Evolutionary conservation across 257 asterid genomes (phyloP).

Genomic region (Rauvolfia tetraphylla): DNA sequence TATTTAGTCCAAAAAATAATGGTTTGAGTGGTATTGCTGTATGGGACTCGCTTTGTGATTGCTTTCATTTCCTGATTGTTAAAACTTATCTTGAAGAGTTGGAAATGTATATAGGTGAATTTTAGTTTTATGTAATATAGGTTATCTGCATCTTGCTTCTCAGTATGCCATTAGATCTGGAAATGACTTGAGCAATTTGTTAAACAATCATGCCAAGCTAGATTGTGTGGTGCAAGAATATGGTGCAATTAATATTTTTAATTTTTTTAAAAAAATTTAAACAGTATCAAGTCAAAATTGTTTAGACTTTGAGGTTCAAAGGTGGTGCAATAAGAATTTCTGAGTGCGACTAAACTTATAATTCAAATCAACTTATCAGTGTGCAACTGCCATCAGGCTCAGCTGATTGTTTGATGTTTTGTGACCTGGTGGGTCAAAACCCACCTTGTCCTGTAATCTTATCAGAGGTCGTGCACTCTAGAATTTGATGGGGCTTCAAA

Average conservation of each 20-base stretch:
- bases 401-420: constrained; percentile 4
- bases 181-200: neutral
- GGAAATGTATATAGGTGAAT: neutral
- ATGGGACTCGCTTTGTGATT: neutral
- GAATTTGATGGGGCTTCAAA: constrained; percentile 97
- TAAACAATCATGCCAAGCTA: neutral
- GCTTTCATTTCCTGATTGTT: neutral
- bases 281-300: neutral
- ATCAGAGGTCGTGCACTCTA: constrained; percentile 74
- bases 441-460: constrained; percentile 15
- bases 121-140: neutral
- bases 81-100: neutral
- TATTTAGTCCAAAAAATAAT: neutral
- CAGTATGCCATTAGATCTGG: neutral
- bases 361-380: neutral
- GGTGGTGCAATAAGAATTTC: neutral
- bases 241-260: neutral
- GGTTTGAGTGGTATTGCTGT: neutral
- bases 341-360: neutral
- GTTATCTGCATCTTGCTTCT: neutral
- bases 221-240: neutral
- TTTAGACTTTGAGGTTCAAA: neutral
- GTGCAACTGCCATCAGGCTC: neutral
- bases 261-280: neutral
- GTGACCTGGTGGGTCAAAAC: neutral